These are phyloP conservation scores for Pyrenophora graminea DNA, from an alignment of 2,329 filamentous ascomycete genomes.

Conservation along the genomic window DNA sequence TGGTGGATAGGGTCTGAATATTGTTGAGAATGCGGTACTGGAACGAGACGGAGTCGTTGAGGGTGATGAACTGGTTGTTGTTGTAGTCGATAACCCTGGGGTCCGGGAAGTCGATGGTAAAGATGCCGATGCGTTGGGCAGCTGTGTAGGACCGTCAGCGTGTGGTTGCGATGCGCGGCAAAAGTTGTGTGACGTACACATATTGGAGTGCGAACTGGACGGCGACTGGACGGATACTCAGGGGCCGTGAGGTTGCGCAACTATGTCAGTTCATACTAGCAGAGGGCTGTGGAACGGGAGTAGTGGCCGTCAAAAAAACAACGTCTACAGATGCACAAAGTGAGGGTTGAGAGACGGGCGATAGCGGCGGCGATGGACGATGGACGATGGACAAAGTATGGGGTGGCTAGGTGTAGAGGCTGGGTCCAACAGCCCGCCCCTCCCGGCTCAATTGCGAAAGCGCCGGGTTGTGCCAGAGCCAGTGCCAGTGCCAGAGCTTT, in stretches of 20 bases:
- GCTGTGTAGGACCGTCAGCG: conserved; percentile 25
- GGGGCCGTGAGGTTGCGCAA: conserved; percentile 12
- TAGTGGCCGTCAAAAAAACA: background rate
- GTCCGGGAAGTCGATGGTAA: conserved; percentile 45
- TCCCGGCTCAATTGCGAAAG: conserved; percentile 2
- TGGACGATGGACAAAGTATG: conserved; percentile 5
- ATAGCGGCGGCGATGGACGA: conserved; percentile 3
- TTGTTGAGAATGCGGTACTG: conserved; percentile 53
- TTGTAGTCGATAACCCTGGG: conserved; percentile 32
- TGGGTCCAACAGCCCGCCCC: conserved; percentile 19
- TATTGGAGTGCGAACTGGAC: conserved; percentile 28
- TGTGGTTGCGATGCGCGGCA: conserved; percentile 2
- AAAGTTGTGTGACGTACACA: conserved; percentile 44
- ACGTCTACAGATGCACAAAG: too few species aligned
- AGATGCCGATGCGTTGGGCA: conserved; percentile 42
- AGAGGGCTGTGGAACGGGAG: background rate
- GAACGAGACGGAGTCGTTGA: conserved; percentile 42
- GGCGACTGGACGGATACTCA: conserved; percentile 17
- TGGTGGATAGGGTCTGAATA: conserved; percentile 76
- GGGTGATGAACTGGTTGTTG: conserved; percentile 39
- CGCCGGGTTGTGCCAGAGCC: conserved; percentile 12
- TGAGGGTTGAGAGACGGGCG: background rate
- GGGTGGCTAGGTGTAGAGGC: conserved; percentile 15
- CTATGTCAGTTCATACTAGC: conserved; percentile 21
- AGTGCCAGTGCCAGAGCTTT: conserved; percentile 17